These are phyloP conservation scores for Limtongozyma cylindracea DNA, from an alignment of 805 yeast genomes.

Conservation along the genomic window DNA sequence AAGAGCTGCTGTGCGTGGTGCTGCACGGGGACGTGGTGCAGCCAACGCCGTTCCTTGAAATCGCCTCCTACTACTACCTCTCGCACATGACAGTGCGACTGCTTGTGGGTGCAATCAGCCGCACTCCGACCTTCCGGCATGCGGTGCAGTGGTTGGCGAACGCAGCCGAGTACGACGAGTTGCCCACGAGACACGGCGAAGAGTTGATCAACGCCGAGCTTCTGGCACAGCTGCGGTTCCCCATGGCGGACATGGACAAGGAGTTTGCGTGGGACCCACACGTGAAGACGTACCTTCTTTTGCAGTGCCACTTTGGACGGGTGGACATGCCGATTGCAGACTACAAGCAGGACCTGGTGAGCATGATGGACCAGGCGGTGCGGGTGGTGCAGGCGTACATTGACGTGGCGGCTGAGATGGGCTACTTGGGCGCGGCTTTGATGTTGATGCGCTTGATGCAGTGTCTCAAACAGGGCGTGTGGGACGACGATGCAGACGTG, in stretches of 20 bases:
- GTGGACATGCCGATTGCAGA: slow-evolving; percentile 82
- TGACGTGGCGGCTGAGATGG: slow-evolving; percentile 73
- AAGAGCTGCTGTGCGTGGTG: slow-evolving; percentile 46
- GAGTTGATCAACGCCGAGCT: slow-evolving; percentile 23
- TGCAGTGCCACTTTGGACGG: slow-evolving; percentile 50
- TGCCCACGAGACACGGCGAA: slow-evolving; percentile 1
- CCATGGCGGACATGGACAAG: slow-evolving; percentile 25
- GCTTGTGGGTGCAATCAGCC: slow-evolving; percentile 1
- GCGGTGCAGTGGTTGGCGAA: no score
- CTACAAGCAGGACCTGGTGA: slow-evolving; percentile 78
- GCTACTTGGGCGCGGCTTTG: slow-evolving; percentile 36
- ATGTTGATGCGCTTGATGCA: slow-evolving; percentile 50
- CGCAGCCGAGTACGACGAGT: no score
- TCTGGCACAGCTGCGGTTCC: slow-evolving; percentile 32
- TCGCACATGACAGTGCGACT: slow-evolving; percentile 74
- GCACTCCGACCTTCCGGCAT: no score
- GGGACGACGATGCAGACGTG: no score
- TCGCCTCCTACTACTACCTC: slow-evolving; percentile 78
- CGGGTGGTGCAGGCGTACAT: slow-evolving; percentile 86
- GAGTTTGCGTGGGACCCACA: slow-evolving; percentile 73
- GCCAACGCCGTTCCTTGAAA: slow-evolving; percentile 64
- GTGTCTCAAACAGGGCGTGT: slow-evolving; percentile 67
- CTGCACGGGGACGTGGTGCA: slow-evolving; percentile 17
- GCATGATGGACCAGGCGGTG: slow-evolving; percentile 81
- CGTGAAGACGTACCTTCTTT: slow-evolving; percentile 44